A percentile compares a stretch with the other conserved stretches of the same genome.
phyloP scores from a whole-genome alignment of 768 basidiomycete genomes.

The Phanerodontia chrysosporium region DNA sequence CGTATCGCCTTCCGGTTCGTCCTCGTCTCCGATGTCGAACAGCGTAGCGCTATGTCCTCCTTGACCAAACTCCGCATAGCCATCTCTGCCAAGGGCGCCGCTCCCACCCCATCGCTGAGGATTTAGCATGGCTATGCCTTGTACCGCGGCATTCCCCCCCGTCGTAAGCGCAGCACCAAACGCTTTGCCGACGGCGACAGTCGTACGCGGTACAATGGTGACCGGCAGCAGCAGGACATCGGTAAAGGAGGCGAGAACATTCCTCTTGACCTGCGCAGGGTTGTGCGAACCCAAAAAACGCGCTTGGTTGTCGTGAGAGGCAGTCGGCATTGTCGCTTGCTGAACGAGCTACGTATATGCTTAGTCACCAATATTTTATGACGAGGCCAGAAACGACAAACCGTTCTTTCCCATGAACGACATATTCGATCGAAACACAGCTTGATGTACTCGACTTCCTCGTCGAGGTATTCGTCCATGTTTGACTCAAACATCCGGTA shows the following conservation, averaged over 20 bases:
- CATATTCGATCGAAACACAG: slow-evolving; percentile 69
- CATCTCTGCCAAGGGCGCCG: slow-evolving; percentile 15
- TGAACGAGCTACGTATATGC: slow-evolving; percentile 18
- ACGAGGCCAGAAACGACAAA: slow-evolving; percentile 24
- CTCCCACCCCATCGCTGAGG: slow-evolving; percentile 74
- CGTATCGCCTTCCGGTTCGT: too few relatives aligned
- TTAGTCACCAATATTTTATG: neutral
- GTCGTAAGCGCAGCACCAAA: slow-evolving; percentile 67
- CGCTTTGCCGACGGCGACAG: slow-evolving; percentile 36
- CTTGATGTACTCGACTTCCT: slow-evolving; percentile 84
- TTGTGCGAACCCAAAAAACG: slow-evolving; percentile 84
- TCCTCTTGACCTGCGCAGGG: slow-evolving; percentile 88
- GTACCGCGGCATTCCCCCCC: slow-evolving; percentile 72
- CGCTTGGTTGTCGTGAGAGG: slow-evolving; percentile 26
- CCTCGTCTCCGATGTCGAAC: slow-evolving; percentile 47
- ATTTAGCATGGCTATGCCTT: slow-evolving; percentile 86
- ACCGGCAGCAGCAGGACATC: slow-evolving; percentile 88
- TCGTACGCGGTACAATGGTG: slow-evolving; percentile 86
- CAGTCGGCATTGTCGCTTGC: slow-evolving; percentile 17
- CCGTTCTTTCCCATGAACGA: slow-evolving; percentile 76
- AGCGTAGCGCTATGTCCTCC: slow-evolving; percentile 36
- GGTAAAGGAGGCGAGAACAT: slow-evolving; percentile 88
- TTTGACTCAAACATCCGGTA: slow-evolving; percentile 94
- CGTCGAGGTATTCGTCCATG: slow-evolving; percentile 97
- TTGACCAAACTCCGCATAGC: slow-evolving; percentile 31